Percentiles rank a stretch among this genome's conserved stretches.
Evolutionary conservation across 306 rosid species (phyloP).

Genomic region (Oxytropis ochrocephala): DNA sequence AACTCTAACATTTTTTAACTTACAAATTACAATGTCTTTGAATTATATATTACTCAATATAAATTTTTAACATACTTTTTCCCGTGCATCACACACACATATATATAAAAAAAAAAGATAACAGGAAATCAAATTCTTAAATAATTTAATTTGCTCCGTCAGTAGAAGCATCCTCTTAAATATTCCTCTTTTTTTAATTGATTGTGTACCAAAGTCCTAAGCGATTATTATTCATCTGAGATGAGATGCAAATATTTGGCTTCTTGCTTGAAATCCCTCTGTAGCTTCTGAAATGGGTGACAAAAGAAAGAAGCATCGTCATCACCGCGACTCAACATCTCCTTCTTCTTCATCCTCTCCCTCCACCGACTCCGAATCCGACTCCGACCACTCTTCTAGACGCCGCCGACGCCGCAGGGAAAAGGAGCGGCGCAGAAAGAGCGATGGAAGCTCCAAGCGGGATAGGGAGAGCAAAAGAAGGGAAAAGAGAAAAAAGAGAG

Average conservation of each 20-base stretch:
- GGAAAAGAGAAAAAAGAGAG: constrained; percentile 37
- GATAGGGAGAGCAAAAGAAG: constrained; percentile 38
- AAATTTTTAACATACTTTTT: too few species aligned
- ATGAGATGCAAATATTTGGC: not conserved
- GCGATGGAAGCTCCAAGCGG: constrained; percentile 37
- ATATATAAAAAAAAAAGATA: too few species aligned
- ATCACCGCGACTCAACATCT: constrained; percentile 17
- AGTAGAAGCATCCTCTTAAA: too few species aligned
- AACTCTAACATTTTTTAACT: too few species aligned
- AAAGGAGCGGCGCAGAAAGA: constrained; percentile 36
- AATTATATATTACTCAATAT: too few species aligned
- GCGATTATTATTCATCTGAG: not conserved
- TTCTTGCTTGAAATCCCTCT: not conserved
- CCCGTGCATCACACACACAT: too few species aligned
- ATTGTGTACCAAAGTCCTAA: not conserved
- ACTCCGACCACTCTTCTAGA: constrained; percentile 46
- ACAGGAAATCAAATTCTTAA: too few species aligned
- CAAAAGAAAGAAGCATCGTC: constrained; percentile 39
- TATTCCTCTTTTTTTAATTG: not conserved
- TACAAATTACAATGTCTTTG: too few species aligned
- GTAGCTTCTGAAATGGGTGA: constrained; percentile 37
- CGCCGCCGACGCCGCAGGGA: constrained; percentile 41
- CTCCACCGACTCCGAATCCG: constrained; percentile 29
- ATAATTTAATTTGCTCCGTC: too few species aligned
- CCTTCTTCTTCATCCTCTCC: constrained; percentile 37